phyloP scores from a whole-genome alignment of 2,329 filamentous ascomycete species.

The Mycosphaerella sp. region DNA sequence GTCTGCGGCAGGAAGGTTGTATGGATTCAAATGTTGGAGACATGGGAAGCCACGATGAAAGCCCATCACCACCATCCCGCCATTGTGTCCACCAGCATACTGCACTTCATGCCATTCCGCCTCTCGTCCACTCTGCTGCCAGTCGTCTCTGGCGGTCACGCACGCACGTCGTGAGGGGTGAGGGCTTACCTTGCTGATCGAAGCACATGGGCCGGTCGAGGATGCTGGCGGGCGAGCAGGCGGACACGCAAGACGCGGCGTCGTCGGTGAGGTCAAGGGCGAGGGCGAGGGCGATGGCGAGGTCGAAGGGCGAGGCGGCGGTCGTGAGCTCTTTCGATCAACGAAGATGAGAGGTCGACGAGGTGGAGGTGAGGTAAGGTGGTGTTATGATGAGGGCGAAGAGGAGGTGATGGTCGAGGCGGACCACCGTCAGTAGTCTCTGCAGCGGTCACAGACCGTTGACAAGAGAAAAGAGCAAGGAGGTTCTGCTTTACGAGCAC shows the following conservation, averaged over 20 bases:
- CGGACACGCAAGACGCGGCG: constrained; percentile 11
- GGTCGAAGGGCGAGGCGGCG: constrained; percentile 7
- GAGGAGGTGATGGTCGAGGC: constrained; percentile 13
- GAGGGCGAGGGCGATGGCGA: background rate
- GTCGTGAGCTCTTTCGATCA: constrained; percentile 35
- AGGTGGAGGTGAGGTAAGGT: constrained; percentile 9
- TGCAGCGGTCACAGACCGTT: constrained; percentile 17
- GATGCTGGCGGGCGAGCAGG: constrained; percentile 6
- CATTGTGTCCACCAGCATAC: background rate
- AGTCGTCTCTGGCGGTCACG: background rate
- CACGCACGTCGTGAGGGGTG: background rate
- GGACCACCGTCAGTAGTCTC: constrained; percentile 22
- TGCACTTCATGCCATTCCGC: background rate
- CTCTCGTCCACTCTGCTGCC: background rate
- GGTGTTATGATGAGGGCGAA: constrained; percentile 3
- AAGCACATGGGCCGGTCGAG: constrained; percentile 8
- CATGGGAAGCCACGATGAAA: constrained; percentile 6
- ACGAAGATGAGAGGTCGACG: constrained; percentile 39
- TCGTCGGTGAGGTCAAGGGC: background rate
- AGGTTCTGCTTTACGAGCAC: background rate
- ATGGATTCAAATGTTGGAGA: constrained; percentile 5
- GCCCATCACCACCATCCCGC: background rate
- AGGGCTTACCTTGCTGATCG: constrained; percentile 4
- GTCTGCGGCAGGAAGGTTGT: background rate
- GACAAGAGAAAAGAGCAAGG: constrained; percentile 1